phyloP scores from a whole-genome alignment of 169 alveolate species.

The Plasmodium malariae region DNA sequence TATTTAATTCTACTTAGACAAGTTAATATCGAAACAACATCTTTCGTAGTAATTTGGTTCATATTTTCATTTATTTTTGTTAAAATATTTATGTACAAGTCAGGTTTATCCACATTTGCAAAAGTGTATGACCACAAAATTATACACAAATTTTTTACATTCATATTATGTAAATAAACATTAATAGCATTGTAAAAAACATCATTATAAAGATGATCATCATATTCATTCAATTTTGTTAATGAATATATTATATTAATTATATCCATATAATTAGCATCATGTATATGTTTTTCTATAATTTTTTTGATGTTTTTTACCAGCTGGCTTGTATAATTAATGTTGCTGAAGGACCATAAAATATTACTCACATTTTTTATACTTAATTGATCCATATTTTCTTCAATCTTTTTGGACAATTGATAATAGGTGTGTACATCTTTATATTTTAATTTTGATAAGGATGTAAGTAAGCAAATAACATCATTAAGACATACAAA shows the following conservation, averaged over 20 bases:
- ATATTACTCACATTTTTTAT: slow-evolving; percentile 69
- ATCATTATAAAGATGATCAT: slow-evolving; percentile 58
- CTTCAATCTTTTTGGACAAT: slow-evolving; percentile 48
- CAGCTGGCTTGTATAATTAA: slow-evolving; percentile 59
- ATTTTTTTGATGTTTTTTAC: slow-evolving; percentile 65
- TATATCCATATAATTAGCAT: slow-evolving; percentile 40
- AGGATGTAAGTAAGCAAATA: slow-evolving; percentile 48
- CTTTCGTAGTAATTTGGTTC: slow-evolving; percentile 64
- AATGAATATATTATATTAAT: slow-evolving; percentile 47
- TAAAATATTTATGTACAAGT: slow-evolving; percentile 52
- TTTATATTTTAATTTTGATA: slow-evolving; percentile 65
- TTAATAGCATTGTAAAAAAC: slow-evolving; percentile 56
- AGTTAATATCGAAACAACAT: slow-evolving; percentile 62
- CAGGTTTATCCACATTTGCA: slow-evolving; percentile 56
- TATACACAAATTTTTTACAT: slow-evolving; percentile 62
- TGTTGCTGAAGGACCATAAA: slow-evolving; percentile 67
- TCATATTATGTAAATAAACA: slow-evolving; percentile 72
- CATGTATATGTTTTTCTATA: slow-evolving; percentile 54
- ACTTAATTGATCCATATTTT: slow-evolving; percentile 32
- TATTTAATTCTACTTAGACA: slow-evolving; percentile 69
- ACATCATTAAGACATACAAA: slow-evolving; percentile 42
- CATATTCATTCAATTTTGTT: slow-evolving; percentile 70
- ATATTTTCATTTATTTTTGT: slow-evolving; percentile 69
- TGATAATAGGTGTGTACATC: slow-evolving; percentile 41
- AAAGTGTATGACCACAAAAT: slow-evolving; percentile 61